These are phyloP conservation scores for Flaveria linearis DNA, from an alignment of 129 eudicot species.

Conservation along the genomic window DNA sequence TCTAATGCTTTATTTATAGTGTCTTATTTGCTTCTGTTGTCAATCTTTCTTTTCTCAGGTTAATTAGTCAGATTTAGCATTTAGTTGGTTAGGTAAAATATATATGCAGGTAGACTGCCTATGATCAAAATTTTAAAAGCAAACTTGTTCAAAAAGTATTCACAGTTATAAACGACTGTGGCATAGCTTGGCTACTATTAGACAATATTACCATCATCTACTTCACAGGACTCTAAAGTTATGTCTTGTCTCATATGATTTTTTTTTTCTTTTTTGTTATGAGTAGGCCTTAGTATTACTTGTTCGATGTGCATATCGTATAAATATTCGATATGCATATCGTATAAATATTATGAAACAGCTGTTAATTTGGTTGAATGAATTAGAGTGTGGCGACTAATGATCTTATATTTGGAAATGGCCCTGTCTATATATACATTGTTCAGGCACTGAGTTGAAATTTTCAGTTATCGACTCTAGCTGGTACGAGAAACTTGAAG, in stretches of 20 bases:
- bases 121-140: neutral
- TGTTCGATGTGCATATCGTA: neutral
- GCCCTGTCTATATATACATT: conserved; percentile 12
- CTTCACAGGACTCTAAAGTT: neutral
- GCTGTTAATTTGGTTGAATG: conserved; percentile 17
- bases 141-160: too few relatives aligned
- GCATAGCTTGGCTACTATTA: neutral
- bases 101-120: neutral
- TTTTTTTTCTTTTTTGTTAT: neutral
- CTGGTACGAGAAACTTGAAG: conserved; percentile 56
- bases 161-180: neutral
- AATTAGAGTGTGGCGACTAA: conserved; percentile 17
- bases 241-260: conserved; percentile 1
- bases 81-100: conserved; percentile 1
- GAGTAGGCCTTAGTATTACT: neutral
- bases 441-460: conserved; percentile 54
- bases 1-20: neutral
- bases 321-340: neutral
- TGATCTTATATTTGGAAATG: conserved; percentile 1
- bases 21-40: neutral
- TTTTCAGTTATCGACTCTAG: conserved; percentile 45
- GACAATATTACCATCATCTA: neutral
- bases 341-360: conserved; percentile 5
- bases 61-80: neutral
- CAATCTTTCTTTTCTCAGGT: neutral